Percentiles rank a stretch among this genome's conserved stretches.
These are phyloP conservation scores for Umbelopsis sp. DNA, from an alignment of 192 early-diverging fungal species.

Conservation along the genomic window DNA sequence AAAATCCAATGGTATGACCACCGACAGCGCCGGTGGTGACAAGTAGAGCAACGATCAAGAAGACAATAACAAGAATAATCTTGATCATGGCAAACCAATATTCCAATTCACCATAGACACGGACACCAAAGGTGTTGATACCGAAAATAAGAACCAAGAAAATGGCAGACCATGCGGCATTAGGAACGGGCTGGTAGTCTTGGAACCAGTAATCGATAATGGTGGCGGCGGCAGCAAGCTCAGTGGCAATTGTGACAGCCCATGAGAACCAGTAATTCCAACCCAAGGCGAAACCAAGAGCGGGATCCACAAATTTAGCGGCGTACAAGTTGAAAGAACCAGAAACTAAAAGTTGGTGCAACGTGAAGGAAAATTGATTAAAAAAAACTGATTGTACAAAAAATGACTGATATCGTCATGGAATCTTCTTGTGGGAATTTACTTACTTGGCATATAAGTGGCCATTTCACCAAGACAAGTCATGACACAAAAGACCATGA, in stretches of 20 bases:
- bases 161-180: conserved; percentile 46
- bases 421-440: not conserved
- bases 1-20: conserved; percentile 50
- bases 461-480: conserved; percentile 89
- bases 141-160: conserved; percentile 61
- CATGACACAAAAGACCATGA: conserved; percentile 65
- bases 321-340: conserved; percentile 80
- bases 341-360: conserved; percentile 37
- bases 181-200: conserved; percentile 30
- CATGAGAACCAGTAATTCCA: conserved; percentile 54
- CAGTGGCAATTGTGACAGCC: conserved; percentile 43
- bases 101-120: conserved; percentile 89
- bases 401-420: not conserved
- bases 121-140: conserved; percentile 64
- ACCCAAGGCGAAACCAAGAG: conserved; percentile 67
- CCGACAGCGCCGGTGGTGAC: conserved; percentile 63
- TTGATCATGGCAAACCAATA: conserved; percentile 81
- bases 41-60: conserved; percentile 71
- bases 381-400: not conserved
- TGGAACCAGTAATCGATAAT: conserved; percentile 73
- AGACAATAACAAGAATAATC: conserved; percentile 73
- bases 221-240: conserved; percentile 81
- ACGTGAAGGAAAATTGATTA: not conserved
- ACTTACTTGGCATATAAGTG: conserved; percentile 68
- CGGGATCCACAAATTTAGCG: conserved; percentile 78